Base-by-base conservation (phyloP, 129 eudicot species). In the Pulicaria dysenterica region DNA sequence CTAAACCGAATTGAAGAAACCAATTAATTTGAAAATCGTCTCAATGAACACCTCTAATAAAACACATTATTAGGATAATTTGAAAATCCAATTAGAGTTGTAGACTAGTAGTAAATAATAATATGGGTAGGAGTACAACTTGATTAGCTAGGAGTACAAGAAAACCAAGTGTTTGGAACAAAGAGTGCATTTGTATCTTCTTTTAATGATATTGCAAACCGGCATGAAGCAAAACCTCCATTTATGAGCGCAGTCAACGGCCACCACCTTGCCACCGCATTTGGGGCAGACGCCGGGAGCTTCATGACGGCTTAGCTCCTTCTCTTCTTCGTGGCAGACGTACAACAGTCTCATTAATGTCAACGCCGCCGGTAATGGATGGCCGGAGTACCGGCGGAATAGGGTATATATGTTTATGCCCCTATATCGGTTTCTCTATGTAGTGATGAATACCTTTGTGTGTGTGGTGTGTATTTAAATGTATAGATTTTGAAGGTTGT, bases 251-350 rank as follows among this genome's bases (percentile, higher is more conserved):
- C 58, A 80, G 5, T 74, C 79, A 4, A 80, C 66, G 3, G 83
- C 80, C 38, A 60, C 83, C 41, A 80, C 83, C 19, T 80, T 80
- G 24, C 83, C 83, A 17, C 79, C 83, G 14, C 79, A 79, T 14
- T 67, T 34, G 4, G 80, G 83, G 58, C 83, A 80, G 5, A 58
- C 44, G 9, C 83, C 80, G 0, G 83, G 83, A 38, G 83, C 83
- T 15, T 80, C 71, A 0, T 74, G 64, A 17, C 83, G 74, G 40
- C 45, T 59, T 17, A 74, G 11, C 64, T 80, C 83, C 60, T 69
- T 68, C 57, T 58, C 49, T 54, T 80, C 80, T 40, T 37, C 80
- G 5, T 74, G 64, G 47, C 83, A 80, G 4, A 74, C 61, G 42
- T 51, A 80, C 15, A 31, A 42, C 8, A 77, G 50, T 77, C 57